Evolutionary conservation across 176 grass and related monocot genomes (phyloP).

Genomic region (Rhynchospora tenuis): DNA sequence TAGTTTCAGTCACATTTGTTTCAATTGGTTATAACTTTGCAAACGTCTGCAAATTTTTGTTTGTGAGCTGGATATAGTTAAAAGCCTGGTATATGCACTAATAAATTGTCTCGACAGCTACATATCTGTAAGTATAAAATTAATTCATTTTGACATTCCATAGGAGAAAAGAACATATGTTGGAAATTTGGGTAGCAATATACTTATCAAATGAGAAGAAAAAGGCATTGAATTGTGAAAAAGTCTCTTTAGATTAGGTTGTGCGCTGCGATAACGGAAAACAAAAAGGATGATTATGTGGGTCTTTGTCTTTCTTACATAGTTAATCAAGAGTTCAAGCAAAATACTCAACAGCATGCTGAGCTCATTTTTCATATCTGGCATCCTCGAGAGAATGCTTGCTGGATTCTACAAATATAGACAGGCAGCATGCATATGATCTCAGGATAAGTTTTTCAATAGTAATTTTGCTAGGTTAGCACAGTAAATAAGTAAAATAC

Average conservation of each 20-base stretch:
- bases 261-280: background rate
- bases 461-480: background rate
- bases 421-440: background rate
- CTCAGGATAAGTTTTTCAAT: background rate
- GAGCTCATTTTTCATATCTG: background rate
- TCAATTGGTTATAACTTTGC: background rate
- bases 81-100: background rate
- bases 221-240: background rate
- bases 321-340: background rate
- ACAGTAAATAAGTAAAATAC: background rate
- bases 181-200: background rate
- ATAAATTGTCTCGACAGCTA: no score
- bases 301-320: background rate
- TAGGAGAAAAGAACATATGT: background rate
- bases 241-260: background rate
- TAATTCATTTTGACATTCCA: background rate
- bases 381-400: background rate
- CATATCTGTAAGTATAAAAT: no score
- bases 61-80: background rate
- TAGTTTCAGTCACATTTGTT: background rate
- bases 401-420: background rate
- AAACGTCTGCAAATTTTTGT: background rate
- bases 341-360: slow-evolving; percentile 8
- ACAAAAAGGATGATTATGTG: background rate
- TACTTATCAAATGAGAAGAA: slow-evolving; percentile 10